Conservation (phyloP, 1,284 basidiomycete species). For the Trichosporon sp. region DNA sequence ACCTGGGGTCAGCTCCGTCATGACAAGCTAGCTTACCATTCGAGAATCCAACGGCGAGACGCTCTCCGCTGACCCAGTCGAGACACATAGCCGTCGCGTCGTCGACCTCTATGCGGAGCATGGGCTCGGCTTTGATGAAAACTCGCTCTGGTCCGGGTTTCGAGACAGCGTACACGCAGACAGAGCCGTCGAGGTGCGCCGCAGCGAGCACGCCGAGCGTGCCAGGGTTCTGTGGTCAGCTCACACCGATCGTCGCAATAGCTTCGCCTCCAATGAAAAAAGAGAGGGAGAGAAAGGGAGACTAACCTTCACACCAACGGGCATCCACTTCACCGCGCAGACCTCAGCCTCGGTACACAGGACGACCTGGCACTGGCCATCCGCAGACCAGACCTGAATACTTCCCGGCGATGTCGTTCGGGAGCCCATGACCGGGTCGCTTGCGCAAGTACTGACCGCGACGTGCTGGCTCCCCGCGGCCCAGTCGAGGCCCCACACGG, state of each 20-base stretch:
- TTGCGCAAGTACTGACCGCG: conserved; percentile 72
- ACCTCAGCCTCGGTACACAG: conserved; percentile 73
- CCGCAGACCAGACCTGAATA: conserved; percentile 57
- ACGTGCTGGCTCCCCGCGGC: conserved; percentile 77
- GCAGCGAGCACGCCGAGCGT: conserved; percentile 81
- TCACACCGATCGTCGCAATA: too few relatives aligned
- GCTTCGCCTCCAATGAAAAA: not conserved
- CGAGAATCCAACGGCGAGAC: conserved; percentile 75
- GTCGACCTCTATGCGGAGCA: conserved; percentile 69
- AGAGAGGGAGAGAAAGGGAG: too few relatives aligned
- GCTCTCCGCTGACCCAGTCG: conserved; percentile 82
- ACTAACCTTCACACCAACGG: conserved; percentile 65
- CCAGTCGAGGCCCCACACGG: conserved; percentile 87
- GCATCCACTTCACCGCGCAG: conserved; percentile 83
- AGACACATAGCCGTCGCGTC: conserved; percentile 72
- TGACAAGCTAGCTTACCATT: conserved; percentile 63
- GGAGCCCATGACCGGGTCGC: conserved; percentile 40
- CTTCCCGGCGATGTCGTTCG: conserved; percentile 29
- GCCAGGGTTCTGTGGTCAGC: conserved; percentile 59
- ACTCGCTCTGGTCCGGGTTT: conserved; percentile 64
- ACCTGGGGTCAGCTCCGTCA: conserved; percentile 59
- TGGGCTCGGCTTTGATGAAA: conserved; percentile 62
- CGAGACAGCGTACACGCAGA: conserved; percentile 74
- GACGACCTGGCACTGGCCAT: conserved; percentile 44
- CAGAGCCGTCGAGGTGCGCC: conserved; percentile 77